Evolutionary conservation across 768 basidiomycete species (phyloP), one percentile per base, ranked within the genome.

Genomic region (Clitopilus passeckerianus): DNA sequence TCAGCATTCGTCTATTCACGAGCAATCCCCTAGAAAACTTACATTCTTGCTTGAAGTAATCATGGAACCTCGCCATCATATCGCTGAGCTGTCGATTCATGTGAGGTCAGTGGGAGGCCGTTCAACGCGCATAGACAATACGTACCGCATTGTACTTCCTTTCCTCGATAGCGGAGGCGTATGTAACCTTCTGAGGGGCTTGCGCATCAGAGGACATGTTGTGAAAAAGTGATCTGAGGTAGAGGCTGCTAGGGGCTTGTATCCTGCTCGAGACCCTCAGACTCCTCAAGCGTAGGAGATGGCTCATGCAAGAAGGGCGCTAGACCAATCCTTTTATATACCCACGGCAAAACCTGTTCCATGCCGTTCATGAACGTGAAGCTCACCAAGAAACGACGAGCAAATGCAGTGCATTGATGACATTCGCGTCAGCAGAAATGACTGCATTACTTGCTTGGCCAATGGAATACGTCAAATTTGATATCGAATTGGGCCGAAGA

Each of bases 31-130:
- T 15, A 22, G 15, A 14, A 37, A 37, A 33, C 54, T 34, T 23
- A 55, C 54, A 55, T 34, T 55, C 54, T 34, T 55, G 33, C 30
- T 34, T 55, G 54, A 55, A 55, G 33, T 37, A 55, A 6, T 55
- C n/a, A 24, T 55, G 54, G 23, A 34, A 55, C n/a, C 33, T 18
- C 14, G 54, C 24, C 54, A 55, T 55, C 54, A 34, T 55, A 5
- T 55, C 54, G 18, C 54, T 55, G 27, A 55, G 54, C 54, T 55
- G 16, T 15, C 37, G 10, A 7, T 30, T 30, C 7, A 30, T 30
- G 27, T 30, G 27, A 30, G 7, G 27, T 30, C 27, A 30, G 27
- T 41, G 37, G 37, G 10, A 41, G 12, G 12, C 5, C 5, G 3
- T 41, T 5, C n/a, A 41, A 12, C 12, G 5, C 3, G n/a, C 37